Evolutionary conservation across 345 rosid genomes (phyloP), one percentile per base, ranked within the genome.

Genomic region (Salix arbutifolia): DNA sequence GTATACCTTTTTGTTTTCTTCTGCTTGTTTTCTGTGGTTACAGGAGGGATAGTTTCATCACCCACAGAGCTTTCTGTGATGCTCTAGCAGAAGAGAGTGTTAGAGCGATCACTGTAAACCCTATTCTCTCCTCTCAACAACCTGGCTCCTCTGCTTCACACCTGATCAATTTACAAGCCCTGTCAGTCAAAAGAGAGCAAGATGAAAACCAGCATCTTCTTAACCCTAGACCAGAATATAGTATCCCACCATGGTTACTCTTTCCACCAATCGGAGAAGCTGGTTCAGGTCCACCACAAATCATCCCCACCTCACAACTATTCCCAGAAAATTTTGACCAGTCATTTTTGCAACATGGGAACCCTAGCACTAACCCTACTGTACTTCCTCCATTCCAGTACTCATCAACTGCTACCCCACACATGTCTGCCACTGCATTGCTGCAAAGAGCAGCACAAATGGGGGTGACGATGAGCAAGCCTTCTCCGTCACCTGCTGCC

Each of bases 21-120:
- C 21, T 76, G 69, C 17, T 67, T 64, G 65, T 79, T 23, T 70
- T 82, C 65, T 75, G 74, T 70, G 25, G 16, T 13, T 75, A 46
- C 85, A 89, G 92, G 81, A 87, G 91, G 82, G 92, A 89, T 82
- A 89, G 92, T 82, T 89, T 87, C 83, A 82, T 85, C 83, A 89
- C 92, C 7, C 92, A 89, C 74, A 84, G 91, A 74, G 92, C 92
- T 13, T 89, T 89, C 80, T 89, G 92, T 66, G 91, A 89, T 52
- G 85, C 88, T 66, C 79, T 87, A 60, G 83, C 88, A 2, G 86
- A 87, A 50, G 92, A 89, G 67, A 83, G 76, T 62, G 88, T 76
- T 23, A 85, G 84, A 76, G 68, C 84, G 13, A 80, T 67, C 14
- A 56, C 84, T 17, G 67, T 75, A 25, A 82, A 79, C 62, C 80